Percentiles rank a stretch among this genome's conserved stretches.
Conservation (phyloP, 169 alveolate genomes). For the Cryptosporidium parvum region DNA sequence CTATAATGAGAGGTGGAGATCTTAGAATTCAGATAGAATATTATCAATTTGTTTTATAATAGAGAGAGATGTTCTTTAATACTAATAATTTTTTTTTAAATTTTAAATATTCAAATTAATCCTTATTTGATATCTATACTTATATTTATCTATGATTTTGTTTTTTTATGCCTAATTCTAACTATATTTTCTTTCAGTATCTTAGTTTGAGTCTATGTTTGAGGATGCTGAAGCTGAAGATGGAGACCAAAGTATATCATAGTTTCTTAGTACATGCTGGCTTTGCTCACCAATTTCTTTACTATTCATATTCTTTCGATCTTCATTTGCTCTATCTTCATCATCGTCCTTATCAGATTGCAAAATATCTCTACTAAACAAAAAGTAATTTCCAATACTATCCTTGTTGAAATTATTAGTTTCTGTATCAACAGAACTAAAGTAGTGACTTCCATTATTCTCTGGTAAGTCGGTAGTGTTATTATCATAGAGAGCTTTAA, state of each 20-base stretch:
- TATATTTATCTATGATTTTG: neutral
- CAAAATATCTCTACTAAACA: slow-evolving; percentile 7
- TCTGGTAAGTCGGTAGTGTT: slow-evolving; percentile 2
- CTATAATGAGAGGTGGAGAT: neutral
- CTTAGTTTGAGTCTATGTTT: neutral
- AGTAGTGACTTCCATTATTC: neutral
- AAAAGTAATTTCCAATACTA: slow-evolving; percentile 15
- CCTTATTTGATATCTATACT: neutral
- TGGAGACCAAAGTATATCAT: slow-evolving; percentile 72
- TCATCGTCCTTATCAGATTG: neutral
- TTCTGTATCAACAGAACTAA: neutral
- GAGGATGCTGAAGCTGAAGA: slow-evolving; percentile 62
- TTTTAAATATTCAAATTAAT: neutral
- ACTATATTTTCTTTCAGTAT: neutral
- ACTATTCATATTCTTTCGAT: neutral
- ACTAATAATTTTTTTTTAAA: neutral
- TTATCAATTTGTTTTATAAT: neutral
- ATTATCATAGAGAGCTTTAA: slow-evolving; percentile 33
- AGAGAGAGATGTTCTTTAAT: neutral
- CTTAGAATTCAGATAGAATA: neutral
- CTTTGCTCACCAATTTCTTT: neutral
- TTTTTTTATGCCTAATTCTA: neutral
- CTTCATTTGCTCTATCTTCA: neutral
- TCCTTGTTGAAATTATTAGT: neutral
- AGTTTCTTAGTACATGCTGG: slow-evolving; percentile 2